These are phyloP conservation scores for Trichoderma citrinoviride DNA, from an alignment of 2,329 filamentous ascomycete species.

Conservation along the genomic window DNA sequence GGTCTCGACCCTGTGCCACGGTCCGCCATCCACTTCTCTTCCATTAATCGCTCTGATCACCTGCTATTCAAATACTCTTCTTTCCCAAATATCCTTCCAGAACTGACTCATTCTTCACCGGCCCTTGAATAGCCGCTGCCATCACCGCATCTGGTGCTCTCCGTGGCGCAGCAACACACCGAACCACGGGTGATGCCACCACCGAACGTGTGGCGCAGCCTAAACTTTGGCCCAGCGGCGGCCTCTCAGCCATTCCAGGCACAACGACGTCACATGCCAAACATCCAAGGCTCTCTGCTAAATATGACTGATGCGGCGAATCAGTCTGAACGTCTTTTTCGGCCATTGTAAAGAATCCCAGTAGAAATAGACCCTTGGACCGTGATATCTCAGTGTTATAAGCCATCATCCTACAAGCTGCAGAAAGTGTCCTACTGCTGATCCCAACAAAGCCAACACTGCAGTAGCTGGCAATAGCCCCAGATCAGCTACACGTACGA, in stretches of 20 bases:
- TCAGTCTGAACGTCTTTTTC: not conserved
- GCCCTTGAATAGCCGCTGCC: slow-evolving; percentile 13
- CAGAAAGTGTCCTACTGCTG: not conserved
- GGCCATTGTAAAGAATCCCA: not conserved
- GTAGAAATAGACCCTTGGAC: not conserved
- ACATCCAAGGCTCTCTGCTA: not conserved
- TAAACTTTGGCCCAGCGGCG: not conserved
- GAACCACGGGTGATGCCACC: not conserved
- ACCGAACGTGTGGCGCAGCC: slow-evolving; percentile 4
- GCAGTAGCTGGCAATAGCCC: not conserved
- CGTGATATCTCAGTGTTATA: not conserved
- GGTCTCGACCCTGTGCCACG: too few relatives aligned
- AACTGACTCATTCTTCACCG: too few relatives aligned
- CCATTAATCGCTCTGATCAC: not conserved
- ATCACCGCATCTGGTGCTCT: not conserved
- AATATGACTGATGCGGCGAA: slow-evolving; percentile 1
- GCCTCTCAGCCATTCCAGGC: slow-evolving; percentile 1
- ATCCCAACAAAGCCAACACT: not conserved
- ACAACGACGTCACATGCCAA: slow-evolving; percentile 13
- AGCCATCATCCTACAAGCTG: not conserved
- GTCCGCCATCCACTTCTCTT: too few relatives aligned
- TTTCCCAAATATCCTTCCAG: too few relatives aligned
- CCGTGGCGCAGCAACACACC: slow-evolving; percentile 15
- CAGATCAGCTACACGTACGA: not conserved
- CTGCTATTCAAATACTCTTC: too few relatives aligned